Evolutionary conservation across 805 yeast genomes (phyloP).

Genomic region (Yarrowia hollandica): DNA sequence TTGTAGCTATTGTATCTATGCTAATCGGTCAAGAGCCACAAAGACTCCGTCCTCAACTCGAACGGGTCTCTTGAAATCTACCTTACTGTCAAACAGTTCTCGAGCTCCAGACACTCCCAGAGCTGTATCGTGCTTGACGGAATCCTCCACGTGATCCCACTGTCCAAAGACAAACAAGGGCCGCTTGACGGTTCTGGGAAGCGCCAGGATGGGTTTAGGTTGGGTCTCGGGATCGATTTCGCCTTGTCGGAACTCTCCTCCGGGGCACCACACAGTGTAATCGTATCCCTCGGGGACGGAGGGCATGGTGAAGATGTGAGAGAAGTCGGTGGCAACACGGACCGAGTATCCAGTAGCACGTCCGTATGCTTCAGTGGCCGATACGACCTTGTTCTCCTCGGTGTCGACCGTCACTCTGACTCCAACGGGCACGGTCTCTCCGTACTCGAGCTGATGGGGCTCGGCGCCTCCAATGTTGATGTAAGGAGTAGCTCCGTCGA

Average conservation of each 20-base stretch:
- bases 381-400: conserved; percentile 59
- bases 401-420: conserved; percentile 81
- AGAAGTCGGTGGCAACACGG: conserved; percentile 61
- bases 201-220: conserved; percentile 34
- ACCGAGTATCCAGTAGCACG: conserved; percentile 61
- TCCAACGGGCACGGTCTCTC: conserved; percentile 66
- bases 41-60: conserved; percentile 71
- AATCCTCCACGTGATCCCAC: conserved; percentile 54
- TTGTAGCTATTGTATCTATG: background rate
- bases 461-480: conserved; percentile 71
- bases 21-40: conserved; percentile 41
- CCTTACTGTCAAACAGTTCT: conserved; percentile 68
- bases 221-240: conserved; percentile 31
- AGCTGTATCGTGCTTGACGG: conserved; percentile 55
- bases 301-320: conserved; percentile 69
- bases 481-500: conserved; percentile 56
- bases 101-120: conserved; percentile 55
- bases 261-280: conserved; percentile 60
- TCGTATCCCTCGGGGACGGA: conserved; percentile 67
- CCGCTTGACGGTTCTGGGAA: conserved; percentile 34
- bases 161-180: conserved; percentile 63
- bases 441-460: conserved; percentile 55
- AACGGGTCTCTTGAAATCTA: conserved; percentile 54
- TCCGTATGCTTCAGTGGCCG: conserved; percentile 67
- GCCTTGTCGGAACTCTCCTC: conserved; percentile 56